Percentiles rank a stretch among this genome's conserved stretches.
Conservation (phyloP, 148 eudicot species). For the Camellia granthamiana region DNA sequence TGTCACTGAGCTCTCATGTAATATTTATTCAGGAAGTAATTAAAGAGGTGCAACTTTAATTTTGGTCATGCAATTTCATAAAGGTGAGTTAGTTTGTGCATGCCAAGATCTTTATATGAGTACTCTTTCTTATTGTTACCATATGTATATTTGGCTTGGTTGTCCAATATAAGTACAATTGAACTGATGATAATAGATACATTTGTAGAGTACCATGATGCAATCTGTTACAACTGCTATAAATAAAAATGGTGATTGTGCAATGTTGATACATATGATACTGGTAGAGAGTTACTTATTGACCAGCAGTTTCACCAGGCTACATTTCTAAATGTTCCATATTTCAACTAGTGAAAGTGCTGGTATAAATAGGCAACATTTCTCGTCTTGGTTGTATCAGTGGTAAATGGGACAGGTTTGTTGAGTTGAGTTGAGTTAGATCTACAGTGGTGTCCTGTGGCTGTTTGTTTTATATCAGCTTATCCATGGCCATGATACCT, state of each 20-base stretch:
- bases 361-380: background rate
- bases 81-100: background rate
- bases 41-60: background rate
- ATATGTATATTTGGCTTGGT: background rate
- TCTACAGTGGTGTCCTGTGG: background rate
- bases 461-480: background rate
- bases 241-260: background rate
- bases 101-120: background rate
- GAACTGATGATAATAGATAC: background rate
- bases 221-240: background rate
- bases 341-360: background rate
- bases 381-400: background rate
- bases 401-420: background rate
- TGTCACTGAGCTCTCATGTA: background rate
- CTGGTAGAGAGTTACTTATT: background rate
- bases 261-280: background rate
- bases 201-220: background rate
- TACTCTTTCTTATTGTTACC: background rate
- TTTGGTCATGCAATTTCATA: conserved; percentile 4
- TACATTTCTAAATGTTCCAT: background rate
- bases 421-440: no score
- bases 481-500: background rate
- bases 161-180: background rate
- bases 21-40: background rate
- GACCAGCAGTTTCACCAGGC: background rate